Base-by-base conservation (phyloP, 495 filamentous ascomycete genomes). In the Daldinia decipiens region DNA sequence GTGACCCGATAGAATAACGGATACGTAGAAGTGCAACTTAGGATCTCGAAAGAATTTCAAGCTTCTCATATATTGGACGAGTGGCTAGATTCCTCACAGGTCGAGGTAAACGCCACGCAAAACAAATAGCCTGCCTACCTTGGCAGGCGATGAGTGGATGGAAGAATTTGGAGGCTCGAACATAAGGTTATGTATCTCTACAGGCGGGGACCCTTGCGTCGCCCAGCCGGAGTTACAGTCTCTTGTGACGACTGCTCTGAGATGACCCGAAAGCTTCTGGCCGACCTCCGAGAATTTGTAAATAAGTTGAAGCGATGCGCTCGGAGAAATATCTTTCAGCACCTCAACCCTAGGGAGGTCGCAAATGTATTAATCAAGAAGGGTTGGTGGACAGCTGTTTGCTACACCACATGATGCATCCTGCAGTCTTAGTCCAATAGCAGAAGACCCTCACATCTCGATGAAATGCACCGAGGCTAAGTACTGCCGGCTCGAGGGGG, bases 361-460 rank as follows among this genome's bases (percentile, higher is more conserved):
- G 4, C 21, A 62, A 74, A 63, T 65, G 38, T 39, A 59, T 65
- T 73, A 29, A 65, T 60, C 31, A 29, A 68, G 32, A 59, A 17
- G 38, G 38, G 36, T 2, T 3, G 4, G 11, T 59, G 71, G 68
- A 40, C 51, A 47, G 45, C 62, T 71, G 72, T 74, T 67, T 73
- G 72, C 62, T 75, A 77, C 74, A 74, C 69, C 4, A 60, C 72
- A 75, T 72, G 36, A 52, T 50, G 59, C 62, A 55, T 54, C 26
- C 56, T 71, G 58, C 66, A 26, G 17, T 27, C 24, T 40, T 45
- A 27, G 56, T 21, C 74, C 74, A 77, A 77, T 77, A 36, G 38
- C 57, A 52, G 58, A 57, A 56, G 34, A 17, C 62, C 66, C 59
- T 67, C 38, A 68, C 58, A 74, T 65, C 59, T 65, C 60, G 71